Base-by-base conservation (phyloP, 352 stramenopile species). In the Phytophthora pistaciae region DNA sequence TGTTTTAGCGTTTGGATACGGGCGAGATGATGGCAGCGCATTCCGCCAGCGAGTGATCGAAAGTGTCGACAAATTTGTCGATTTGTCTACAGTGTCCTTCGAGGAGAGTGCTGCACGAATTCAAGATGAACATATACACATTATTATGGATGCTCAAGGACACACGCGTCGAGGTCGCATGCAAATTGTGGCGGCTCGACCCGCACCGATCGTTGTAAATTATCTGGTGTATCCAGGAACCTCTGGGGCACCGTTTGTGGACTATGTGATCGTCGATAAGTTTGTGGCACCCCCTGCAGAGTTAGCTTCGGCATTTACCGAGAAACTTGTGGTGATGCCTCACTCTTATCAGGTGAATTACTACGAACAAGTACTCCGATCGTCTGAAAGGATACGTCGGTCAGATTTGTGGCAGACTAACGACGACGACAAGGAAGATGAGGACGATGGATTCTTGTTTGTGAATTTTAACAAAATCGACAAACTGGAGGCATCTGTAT, bases 401-500 rank as follows among this genome's bases (percentile, higher is more conserved):
- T 38, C 60, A 9, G 58, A 66, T 67, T 64, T 83, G n/a, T 85
- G 75, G 75, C 8, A 59, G 25, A 5, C 9, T 60, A 49, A 29
- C 3, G 21, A 31, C 21, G 14, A 29, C 1, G 25, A 31, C 27
- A n/a, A 56, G 13, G 21, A 68, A 33, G 18, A 27, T 9, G 23
- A 73, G 9, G 40, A 75, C 10, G 56, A 67, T 20, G 58, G 56
- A 21, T 90, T 91, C 50, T 65, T 81, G 25, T 95, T 87, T 81
- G 87, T 85, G 53, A 97, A 96, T 78, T 97, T 94, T 66, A 98
- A 98, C 82, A 96, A 88, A 60, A 85, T 95, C 52, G 88, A 96
- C 70, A 97, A 97, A 73, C 62, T 96, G 20, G 85, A 96, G 66
- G 74, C 80, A 31, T 46, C 61, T 0, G 79, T 84, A 50, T 96